Evolutionary conservation across 192 early-diverging fungal genomes (phyloP), one percentile per base, ranked within the genome.

Genomic region (Podila epicladia): DNA sequence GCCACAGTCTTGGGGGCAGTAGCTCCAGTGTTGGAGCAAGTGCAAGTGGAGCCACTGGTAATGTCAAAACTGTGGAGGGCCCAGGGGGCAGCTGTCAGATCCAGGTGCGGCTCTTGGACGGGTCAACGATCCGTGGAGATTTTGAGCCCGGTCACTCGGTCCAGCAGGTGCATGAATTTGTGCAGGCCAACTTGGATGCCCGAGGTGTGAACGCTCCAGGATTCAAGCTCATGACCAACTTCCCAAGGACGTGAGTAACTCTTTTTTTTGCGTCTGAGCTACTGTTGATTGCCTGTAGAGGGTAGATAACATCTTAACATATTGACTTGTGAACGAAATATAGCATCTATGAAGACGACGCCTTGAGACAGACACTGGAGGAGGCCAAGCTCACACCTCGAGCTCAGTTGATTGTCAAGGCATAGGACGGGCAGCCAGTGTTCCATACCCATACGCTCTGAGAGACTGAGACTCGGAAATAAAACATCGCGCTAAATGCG

Each of bases 71-170:
- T 6, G 29, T 73, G 0, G 77, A 80, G 29, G 67, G 71, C 24
- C 77, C 77, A 20, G 71, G 77, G 17, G 77, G 77, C 6, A 73
- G 62, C 57, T 80, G 77, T 45, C 77, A 80, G 53, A 80, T 80
- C 20, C 77, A 80, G 33, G 57, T 80, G 12, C 70, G 77, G 28
- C 50, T 80, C 5, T 22, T 69, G 35, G 77, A 80, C 41, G 77
- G 77, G 8, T 67, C 71, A 13, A 35, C 63, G 15, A 65, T 80
- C 29, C 77, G 77, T 2, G 77, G 77, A 0, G 29, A 72, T n/a
- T 80, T 80, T 64, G 77, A 80, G 26, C 66, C 77, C 13, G 53
- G 61, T 9, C 77, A 80, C 48, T 69, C 61, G 9, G 15, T 80
- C 22, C 65, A 61, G 53, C 53, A 69, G 22, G 77, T 80, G n/a